Evolutionary conservation across 345 rosid genomes (phyloP).

Genomic region (Eucalyptus pauciflora): DNA sequence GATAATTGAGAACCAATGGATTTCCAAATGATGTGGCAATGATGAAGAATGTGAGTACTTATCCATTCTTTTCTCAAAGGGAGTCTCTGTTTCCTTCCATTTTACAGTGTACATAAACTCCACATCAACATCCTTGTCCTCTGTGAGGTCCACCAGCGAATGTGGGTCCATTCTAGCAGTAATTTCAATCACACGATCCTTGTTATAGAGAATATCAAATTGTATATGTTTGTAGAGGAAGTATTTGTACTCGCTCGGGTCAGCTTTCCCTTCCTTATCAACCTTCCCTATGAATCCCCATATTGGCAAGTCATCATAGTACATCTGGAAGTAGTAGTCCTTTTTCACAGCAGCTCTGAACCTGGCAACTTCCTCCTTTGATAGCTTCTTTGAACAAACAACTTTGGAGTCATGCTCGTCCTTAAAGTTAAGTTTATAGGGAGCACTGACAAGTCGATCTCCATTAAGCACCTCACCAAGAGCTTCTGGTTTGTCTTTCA

Average conservation of each 20-base stretch:
- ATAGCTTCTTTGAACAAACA: conserved; percentile 53
- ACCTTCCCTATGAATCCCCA: conserved; percentile 90
- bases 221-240: conserved; percentile 71
- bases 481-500: conserved; percentile 83
- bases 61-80: conserved; percentile 89
- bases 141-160: conserved; percentile 59
- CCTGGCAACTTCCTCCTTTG: conserved; percentile 41
- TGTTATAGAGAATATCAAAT: conserved; percentile 61
- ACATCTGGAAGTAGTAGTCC: conserved; percentile 89
- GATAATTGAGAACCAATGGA: conserved; percentile 90
- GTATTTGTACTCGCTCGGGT: conserved; percentile 52
- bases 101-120: conserved; percentile 81
- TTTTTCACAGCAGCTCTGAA: conserved; percentile 58
- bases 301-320: conserved; percentile 76
- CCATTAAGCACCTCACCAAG: conserved; percentile 88
- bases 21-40: conserved; percentile 82
- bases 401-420: conserved; percentile 55
- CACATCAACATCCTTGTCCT: conserved; percentile 65
- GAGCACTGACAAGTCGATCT: conserved; percentile 80
- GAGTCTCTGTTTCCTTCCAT: conserved; percentile 81
- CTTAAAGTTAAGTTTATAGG: conserved; percentile 62
- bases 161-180: conserved; percentile 65
- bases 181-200: conserved; percentile 70
- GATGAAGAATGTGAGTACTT: conserved; percentile 81
- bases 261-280: conserved; percentile 56